Evolutionary conservation across 2,329 filamentous ascomycete species (phyloP).

Genomic region (Cladosporium cucumerinum): DNA sequence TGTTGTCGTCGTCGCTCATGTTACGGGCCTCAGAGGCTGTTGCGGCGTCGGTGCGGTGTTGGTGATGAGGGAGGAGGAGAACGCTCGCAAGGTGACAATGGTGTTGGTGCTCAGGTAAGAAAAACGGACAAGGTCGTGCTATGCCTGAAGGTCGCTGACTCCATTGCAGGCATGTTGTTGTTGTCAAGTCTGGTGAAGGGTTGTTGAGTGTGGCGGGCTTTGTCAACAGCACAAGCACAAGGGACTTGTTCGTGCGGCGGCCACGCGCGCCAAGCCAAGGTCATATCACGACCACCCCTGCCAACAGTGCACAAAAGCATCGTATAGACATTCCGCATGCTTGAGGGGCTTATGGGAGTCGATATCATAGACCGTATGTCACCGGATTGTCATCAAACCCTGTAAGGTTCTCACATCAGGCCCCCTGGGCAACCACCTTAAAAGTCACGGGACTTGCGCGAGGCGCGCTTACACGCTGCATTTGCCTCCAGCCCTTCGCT

Average conservation of each 20-base stretch:
- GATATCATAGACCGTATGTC: background rate
- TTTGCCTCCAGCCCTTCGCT: background rate
- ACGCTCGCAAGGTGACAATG: background rate
- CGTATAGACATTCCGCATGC: background rate
- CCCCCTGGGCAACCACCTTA: background rate
- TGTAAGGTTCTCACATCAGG: background rate
- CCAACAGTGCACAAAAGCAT: background rate
- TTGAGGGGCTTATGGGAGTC: background rate
- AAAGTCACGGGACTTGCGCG: background rate
- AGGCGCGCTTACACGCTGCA: background rate
- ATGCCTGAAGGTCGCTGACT: background rate
- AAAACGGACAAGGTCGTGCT: background rate
- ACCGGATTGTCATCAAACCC: background rate
- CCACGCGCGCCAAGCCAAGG: background rate
- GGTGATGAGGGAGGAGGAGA: background rate
- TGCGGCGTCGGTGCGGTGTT: background rate
- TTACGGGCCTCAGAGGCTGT: background rate
- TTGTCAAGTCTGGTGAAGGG: background rate
- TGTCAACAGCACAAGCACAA: conserved; percentile 6
- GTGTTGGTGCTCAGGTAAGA: background rate
- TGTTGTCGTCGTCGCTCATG: background rate
- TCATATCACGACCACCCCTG: background rate
- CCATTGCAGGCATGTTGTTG: background rate
- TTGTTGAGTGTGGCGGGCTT: background rate
- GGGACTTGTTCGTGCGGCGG: background rate